A percentile compares a stretch with the other conserved stretches of the same genome.
These are phyloP conservation scores for Chamaecyparis obtusa DNA, from an alignment of 75 land plant genomes.

Conservation along the genomic window DNA sequence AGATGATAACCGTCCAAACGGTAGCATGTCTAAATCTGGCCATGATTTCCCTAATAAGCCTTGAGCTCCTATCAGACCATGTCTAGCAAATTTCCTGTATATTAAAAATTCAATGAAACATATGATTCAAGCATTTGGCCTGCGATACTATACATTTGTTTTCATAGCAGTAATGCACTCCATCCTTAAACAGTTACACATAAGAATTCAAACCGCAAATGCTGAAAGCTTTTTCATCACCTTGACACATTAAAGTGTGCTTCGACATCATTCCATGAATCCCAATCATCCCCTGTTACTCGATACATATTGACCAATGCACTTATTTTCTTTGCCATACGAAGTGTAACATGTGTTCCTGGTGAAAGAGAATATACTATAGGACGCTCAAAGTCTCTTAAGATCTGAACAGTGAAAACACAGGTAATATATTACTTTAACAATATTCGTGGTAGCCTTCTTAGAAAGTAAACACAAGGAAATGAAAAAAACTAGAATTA, in stretches of 20 bases:
- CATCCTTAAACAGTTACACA: background rate
- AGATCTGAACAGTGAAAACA: slow-evolving; percentile 21
- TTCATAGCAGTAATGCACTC: background rate
- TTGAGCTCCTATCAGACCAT: slow-evolving; percentile 41
- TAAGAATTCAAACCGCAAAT: background rate
- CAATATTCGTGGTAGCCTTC: background rate
- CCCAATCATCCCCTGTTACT: slow-evolving; percentile 56
- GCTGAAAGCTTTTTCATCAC: slow-evolving; percentile 9
- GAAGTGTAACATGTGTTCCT: slow-evolving; percentile 35
- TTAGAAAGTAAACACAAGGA: background rate
- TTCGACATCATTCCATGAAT: slow-evolving; percentile 35
- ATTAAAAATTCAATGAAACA: background rate
- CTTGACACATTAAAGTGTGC: slow-evolving; percentile 53
- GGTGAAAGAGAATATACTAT: slow-evolving; percentile 55
- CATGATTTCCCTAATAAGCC: slow-evolving; percentile 42
- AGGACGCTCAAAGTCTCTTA: slow-evolving; percentile 26
- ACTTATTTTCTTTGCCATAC: slow-evolving; percentile 22
- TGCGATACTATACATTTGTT: background rate
- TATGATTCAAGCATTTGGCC: background rate
- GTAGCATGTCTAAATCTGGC: slow-evolving; percentile 63
- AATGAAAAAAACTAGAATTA: background rate
- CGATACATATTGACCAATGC: slow-evolving; percentile 41
- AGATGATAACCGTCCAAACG: slow-evolving; percentile 47
- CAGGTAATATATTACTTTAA: background rate
- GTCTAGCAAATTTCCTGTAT: slow-evolving; percentile 40